phyloP scores from a whole-genome alignment of 345 rosid species.

The rapeseed (Brassica napus) region DNA sequence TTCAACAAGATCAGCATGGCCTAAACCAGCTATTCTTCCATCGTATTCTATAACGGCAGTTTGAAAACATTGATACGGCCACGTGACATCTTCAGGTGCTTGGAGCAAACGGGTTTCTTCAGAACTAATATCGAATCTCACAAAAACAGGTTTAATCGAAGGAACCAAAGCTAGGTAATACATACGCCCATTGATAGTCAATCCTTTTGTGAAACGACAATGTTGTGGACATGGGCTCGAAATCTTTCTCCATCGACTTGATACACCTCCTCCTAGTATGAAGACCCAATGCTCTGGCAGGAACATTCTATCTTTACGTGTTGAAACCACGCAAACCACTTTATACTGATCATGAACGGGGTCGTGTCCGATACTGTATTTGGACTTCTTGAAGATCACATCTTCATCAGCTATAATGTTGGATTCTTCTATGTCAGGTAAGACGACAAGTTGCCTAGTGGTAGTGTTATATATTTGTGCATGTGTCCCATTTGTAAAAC shows the following conservation, averaged over 20 bases:
- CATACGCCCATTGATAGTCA: background rate
- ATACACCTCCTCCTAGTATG: background rate
- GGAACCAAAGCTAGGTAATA: background rate
- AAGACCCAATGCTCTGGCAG: constrained; percentile 4
- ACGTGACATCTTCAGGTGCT: background rate
- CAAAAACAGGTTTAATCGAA: background rate
- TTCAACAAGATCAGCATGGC: background rate
- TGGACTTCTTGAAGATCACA: background rate
- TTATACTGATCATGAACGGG: constrained; percentile 13
- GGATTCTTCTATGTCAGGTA: constrained; percentile 22
- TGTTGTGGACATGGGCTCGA: background rate
- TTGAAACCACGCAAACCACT: background rate
- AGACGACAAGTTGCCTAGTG: constrained; percentile 14
- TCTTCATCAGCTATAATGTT: background rate
- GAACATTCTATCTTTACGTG: background rate
- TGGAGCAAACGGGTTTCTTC: background rate
- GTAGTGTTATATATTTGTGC: constrained; percentile 4
- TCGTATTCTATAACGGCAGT: background rate
- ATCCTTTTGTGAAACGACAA: background rate
- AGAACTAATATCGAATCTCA: background rate
- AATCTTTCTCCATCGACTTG: background rate
- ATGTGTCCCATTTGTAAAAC: background rate
- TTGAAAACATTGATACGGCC: background rate
- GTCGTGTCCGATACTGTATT: background rate
- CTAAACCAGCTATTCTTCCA: background rate